Evolutionary conservation across 176 grass and related monocot genomes (phyloP).

Genomic region (Puya raimondii): DNA sequence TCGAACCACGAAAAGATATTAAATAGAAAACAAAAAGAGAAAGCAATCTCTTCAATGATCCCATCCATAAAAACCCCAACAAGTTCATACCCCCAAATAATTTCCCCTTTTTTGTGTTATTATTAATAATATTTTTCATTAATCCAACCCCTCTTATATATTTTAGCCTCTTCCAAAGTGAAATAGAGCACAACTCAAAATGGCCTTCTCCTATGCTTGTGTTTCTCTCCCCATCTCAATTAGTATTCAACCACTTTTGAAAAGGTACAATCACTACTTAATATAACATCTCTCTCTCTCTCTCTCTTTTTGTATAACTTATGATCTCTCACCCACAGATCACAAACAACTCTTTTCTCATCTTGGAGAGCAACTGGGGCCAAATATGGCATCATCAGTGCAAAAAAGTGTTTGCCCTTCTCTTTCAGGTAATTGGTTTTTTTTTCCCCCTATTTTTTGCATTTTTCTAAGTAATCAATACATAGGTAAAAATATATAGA

Average conservation of each 20-base stretch:
- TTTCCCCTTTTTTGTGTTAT: not conserved
- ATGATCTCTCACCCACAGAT: not conserved
- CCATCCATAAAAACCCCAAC: not conserved
- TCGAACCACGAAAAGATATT: not conserved
- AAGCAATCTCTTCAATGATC: not conserved
- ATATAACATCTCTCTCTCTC: not conserved
- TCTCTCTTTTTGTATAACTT: not conserved
- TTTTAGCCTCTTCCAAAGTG: not conserved
- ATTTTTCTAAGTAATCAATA: too few relatives aligned
- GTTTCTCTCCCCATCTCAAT: constrained; percentile 14
- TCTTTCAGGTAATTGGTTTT: not conserved
- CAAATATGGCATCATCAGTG: not conserved
- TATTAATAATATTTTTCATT: not conserved
- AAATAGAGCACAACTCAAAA: not conserved
- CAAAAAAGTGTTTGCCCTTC: not conserved
- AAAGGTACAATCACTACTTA: constrained; percentile 6
- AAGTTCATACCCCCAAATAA: not conserved
- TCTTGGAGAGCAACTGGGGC: not conserved
- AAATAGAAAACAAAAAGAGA: not conserved
- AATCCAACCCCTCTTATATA: not conserved
- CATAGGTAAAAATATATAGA: not conserved
- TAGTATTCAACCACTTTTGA: not conserved
- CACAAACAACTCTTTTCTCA: not conserved
- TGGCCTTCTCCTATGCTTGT: not conserved
- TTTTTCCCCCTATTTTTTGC: too few relatives aligned